Percentiles rank a stretch among this genome's conserved stretches.
phyloP scores from a whole-genome alignment of 345 rosid genomes.

The Gossypium stocksii region DNA sequence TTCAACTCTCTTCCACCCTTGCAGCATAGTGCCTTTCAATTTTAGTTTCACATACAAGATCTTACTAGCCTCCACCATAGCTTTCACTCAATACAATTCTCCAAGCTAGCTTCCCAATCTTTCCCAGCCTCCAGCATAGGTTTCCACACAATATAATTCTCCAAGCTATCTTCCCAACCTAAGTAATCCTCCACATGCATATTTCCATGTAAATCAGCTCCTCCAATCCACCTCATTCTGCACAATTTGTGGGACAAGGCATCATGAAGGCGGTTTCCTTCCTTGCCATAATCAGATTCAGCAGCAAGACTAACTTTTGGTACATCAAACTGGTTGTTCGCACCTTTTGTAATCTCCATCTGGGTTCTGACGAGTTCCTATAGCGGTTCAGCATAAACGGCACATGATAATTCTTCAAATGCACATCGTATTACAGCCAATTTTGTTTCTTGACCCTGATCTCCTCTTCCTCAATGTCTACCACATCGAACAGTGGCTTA shows the following conservation, averaged over 20 bases:
- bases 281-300: background rate
- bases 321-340: background rate
- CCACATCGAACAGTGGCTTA: no score
- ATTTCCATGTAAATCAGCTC: background rate
- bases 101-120: background rate
- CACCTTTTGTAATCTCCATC: background rate
- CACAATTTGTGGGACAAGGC: background rate
- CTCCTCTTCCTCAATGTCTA: no score
- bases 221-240: background rate
- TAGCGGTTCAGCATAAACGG: background rate
- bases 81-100: background rate
- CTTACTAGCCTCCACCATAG: background rate
- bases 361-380: background rate
- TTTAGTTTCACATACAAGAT: background rate
- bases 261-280: background rate
- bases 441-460: background rate
- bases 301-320: background rate
- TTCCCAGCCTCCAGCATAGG: no score
- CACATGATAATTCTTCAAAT: background rate
- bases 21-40: no score
- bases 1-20: no score
- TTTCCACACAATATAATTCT: no score
- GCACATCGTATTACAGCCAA: background rate
- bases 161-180: no score
- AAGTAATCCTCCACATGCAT: no score